A percentile compares a stretch with the other conserved stretches of the same genome.
These are phyloP conservation scores for Zymoseptoria passerinii DNA, from an alignment of 2,329 filamentous ascomycete species.

Conservation along the genomic window DNA sequence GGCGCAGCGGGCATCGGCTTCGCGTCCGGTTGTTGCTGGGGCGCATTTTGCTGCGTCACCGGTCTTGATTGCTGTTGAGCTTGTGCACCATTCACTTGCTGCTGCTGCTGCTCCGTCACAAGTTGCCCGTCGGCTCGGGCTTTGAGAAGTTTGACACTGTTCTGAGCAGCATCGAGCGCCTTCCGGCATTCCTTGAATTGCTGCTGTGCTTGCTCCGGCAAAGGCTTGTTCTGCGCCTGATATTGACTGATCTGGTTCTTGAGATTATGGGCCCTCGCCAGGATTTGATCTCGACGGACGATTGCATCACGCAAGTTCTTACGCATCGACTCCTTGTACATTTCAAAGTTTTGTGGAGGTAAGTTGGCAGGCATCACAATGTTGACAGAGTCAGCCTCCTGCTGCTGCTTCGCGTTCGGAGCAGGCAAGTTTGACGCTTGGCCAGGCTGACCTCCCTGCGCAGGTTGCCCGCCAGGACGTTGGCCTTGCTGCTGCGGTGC, in stretches of 20 bases:
- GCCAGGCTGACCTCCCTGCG: slow-evolving; percentile 3
- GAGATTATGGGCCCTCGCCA: slow-evolving; percentile 6
- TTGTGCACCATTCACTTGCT: slow-evolving; percentile 13
- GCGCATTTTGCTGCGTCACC: slow-evolving; percentile 16
- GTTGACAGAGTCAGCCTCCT: slow-evolving; percentile 11
- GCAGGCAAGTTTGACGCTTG: slow-evolving; percentile 8
- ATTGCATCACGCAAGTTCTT: slow-evolving; percentile 5
- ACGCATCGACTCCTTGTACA: slow-evolving; percentile 6
- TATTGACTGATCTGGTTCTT: slow-evolving; percentile 4
- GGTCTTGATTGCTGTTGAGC: slow-evolving; percentile 16
- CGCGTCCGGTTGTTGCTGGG: slow-evolving; percentile 12
- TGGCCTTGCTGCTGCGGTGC: slow-evolving; percentile 3
- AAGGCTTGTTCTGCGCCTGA: slow-evolving; percentile 5
- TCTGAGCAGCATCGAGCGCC: slow-evolving; percentile 6
- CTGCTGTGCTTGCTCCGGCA: slow-evolving; percentile 7
- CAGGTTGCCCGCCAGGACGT: slow-evolving; percentile 4
- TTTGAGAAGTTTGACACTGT: slow-evolving; percentile 13
- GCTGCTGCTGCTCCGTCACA: slow-evolving; percentile 7
- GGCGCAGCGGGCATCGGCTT: slow-evolving; percentile 10
- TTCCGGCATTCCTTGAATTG: slow-evolving; percentile 11
- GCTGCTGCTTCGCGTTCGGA: slow-evolving; percentile 11
- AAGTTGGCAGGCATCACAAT: slow-evolving; percentile 10
- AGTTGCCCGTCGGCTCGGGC: slow-evolving; percentile 10
- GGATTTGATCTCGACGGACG: slow-evolving; percentile 9
- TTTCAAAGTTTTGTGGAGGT: slow-evolving; percentile 7